A percentile compares a stretch with the other conserved stretches of the same genome.
These are phyloP conservation scores for Sporothrix protearum DNA, from an alignment of 2,329 filamentous ascomycete genomes.

Conservation along the genomic window DNA sequence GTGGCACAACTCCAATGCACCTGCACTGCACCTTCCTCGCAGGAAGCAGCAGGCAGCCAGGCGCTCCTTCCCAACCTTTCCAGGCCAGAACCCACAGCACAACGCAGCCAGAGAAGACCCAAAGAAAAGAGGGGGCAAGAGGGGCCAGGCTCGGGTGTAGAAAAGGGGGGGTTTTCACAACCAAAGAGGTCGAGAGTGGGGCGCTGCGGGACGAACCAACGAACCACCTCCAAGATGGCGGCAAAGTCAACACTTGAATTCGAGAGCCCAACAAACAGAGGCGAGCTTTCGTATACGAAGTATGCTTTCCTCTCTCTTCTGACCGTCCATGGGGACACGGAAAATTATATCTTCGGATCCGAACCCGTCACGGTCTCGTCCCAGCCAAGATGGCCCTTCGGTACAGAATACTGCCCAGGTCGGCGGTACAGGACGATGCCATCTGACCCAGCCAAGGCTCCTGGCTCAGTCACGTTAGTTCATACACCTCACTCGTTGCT, in stretches of 20 bases:
- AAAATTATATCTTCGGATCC: background rate
- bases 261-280: background rate
- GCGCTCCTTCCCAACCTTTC: background rate
- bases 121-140: slow-evolving; percentile 8
- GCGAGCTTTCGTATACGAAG: background rate
- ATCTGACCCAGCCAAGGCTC: background rate
- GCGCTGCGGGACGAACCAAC: background rate
- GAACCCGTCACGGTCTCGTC: background rate
- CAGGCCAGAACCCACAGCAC: background rate
- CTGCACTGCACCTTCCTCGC: background rate
- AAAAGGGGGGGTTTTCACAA: background rate
- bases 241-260: background rate
- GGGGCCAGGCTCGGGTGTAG: background rate
- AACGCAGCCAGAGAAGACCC: background rate
- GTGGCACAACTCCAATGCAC: slow-evolving; percentile 1
- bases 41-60: background rate
- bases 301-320: background rate
- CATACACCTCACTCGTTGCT: background rate
- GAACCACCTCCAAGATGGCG: background rate
- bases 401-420: background rate
- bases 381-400: background rate
- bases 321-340: background rate
- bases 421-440: background rate
- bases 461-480: background rate
- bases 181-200: background rate